These are phyloP conservation scores for Mycena galericulata DNA, from an alignment of 768 basidiomycete species.

Conservation along the genomic window DNA sequence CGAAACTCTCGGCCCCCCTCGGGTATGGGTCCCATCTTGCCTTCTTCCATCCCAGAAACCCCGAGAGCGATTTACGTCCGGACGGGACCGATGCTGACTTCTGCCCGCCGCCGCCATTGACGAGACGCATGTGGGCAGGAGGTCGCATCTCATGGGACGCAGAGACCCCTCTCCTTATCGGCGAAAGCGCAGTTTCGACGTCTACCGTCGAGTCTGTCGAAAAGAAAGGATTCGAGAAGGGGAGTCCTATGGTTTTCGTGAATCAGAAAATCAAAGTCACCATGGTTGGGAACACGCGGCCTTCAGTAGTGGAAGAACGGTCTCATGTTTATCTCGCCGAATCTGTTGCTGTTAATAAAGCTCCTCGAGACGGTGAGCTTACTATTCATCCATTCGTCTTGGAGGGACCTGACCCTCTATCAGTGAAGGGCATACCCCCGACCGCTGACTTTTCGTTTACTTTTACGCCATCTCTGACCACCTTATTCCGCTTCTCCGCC, in stretches of 20 bases:
- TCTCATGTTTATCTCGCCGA: conserved; percentile 72
- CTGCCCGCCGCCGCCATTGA: conserved; percentile 78
- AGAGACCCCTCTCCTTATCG: conserved; percentile 61
- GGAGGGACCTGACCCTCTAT: not conserved
- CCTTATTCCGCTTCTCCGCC: conserved; percentile 89
- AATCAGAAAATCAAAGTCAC: conserved; percentile 70
- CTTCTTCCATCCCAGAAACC: conserved; percentile 77
- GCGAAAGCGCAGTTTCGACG: conserved; percentile 60
- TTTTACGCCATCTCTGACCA: conserved; percentile 75
- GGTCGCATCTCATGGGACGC: conserved; percentile 74
- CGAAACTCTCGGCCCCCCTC: conserved; percentile 56
- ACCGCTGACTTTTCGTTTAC: conserved; percentile 69
- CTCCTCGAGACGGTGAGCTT: conserved; percentile 57
- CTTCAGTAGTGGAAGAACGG: conserved; percentile 72
- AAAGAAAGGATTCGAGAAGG: conserved; percentile 74
- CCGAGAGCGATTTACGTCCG: conserved; percentile 64
- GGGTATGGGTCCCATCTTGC: conserved; percentile 76
- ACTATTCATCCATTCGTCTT: not conserved
- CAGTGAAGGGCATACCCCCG: conserved; percentile 65
- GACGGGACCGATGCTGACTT: conserved; percentile 82
- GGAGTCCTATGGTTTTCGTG: conserved; percentile 79
- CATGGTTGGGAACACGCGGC: conserved; percentile 53
- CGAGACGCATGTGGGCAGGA: conserved; percentile 86
- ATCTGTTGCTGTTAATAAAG: conserved; percentile 42
- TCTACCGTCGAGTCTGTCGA: conserved; percentile 62